phyloP scores from a whole-genome alignment of 78 protist species.

The Polysphondylium violaceum region DNA sequence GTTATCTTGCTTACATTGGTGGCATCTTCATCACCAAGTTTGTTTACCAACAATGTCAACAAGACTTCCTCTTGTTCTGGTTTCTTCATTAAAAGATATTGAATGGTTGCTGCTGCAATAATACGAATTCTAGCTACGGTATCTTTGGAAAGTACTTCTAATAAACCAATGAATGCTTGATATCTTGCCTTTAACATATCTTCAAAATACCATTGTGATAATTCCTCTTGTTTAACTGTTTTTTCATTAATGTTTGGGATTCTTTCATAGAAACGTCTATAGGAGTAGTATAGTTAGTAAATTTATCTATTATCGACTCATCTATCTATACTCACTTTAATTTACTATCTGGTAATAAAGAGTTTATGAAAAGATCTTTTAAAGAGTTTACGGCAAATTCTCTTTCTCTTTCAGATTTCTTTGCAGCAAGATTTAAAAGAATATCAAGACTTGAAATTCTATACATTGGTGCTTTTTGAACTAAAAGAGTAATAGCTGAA shows the following conservation, averaged over 20 bases:
- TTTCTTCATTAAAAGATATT: slow-evolving; percentile 28
- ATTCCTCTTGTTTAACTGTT: slow-evolving; percentile 9
- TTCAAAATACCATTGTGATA: slow-evolving; percentile 82
- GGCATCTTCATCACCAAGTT: slow-evolving; percentile 81
- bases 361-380: slow-evolving; percentile 55
- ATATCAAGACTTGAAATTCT: slow-evolving; percentile 43
- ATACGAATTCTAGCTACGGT: slow-evolving; percentile 14
- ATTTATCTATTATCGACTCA: background rate
- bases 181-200: slow-evolving; percentile 62
- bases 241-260: background rate
- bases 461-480: slow-evolving; percentile 62
- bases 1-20: slow-evolving; percentile 46
- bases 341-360: slow-evolving; percentile 62
- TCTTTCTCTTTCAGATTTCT: slow-evolving; percentile 77
- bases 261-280: slow-evolving; percentile 57
- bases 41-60: slow-evolving; percentile 73
- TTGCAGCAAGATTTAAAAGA: slow-evolving; percentile 45
- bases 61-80: slow-evolving; percentile 85
- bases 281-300: background rate
- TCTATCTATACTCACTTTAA: slow-evolving; percentile 39
- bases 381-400: slow-evolving; percentile 56
- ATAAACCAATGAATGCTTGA: slow-evolving; percentile 21
- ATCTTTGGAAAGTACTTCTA: slow-evolving; percentile 26
- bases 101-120: slow-evolving; percentile 17
- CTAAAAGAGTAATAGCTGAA: slow-evolving; percentile 48